A percentile compares a stretch with the other conserved stretches of the same genome.
phyloP scores from a whole-genome alignment of 2,329 filamentous ascomycete species.

The Fusarium xyrophilum region DNA sequence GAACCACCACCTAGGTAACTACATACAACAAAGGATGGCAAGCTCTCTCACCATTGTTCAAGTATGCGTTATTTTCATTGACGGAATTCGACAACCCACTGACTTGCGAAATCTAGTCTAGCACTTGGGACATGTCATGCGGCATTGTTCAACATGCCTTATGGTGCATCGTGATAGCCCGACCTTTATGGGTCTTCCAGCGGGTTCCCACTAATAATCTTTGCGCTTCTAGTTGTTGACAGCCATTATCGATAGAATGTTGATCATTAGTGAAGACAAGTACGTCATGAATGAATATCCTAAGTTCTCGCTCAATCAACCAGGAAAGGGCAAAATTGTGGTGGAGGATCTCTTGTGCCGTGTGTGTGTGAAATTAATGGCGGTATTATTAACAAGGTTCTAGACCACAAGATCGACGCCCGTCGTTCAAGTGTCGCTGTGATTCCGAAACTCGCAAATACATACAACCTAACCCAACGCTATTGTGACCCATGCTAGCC shows the following conservation, averaged over 20 bases:
- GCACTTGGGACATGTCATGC: background rate
- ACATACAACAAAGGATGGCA: background rate
- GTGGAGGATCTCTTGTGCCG: background rate
- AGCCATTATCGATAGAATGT: background rate
- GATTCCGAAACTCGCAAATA: conserved; percentile 3
- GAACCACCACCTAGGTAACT: background rate
- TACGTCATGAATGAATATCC: background rate
- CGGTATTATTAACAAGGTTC: conserved; percentile 2
- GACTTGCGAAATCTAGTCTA: background rate
- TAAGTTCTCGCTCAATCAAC: background rate
- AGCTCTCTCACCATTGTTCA: background rate
- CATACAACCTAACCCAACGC: conserved; percentile 5
- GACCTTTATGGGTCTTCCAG: background rate
- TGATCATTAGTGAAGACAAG: background rate
- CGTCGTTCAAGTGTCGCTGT: background rate
- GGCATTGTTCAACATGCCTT: background rate
- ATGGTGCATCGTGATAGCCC: background rate
- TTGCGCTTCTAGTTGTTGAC: background rate
- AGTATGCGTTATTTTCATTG: background rate
- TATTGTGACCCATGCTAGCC: background rate
- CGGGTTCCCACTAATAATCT: background rate
- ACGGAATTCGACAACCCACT: background rate
- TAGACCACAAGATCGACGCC: conserved; percentile 32
- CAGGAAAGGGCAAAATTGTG: background rate
- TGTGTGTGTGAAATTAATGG: background rate